Base-by-base conservation (phyloP, 768 basidiomycete genomes). In the Suillus cothurnatus region DNA sequence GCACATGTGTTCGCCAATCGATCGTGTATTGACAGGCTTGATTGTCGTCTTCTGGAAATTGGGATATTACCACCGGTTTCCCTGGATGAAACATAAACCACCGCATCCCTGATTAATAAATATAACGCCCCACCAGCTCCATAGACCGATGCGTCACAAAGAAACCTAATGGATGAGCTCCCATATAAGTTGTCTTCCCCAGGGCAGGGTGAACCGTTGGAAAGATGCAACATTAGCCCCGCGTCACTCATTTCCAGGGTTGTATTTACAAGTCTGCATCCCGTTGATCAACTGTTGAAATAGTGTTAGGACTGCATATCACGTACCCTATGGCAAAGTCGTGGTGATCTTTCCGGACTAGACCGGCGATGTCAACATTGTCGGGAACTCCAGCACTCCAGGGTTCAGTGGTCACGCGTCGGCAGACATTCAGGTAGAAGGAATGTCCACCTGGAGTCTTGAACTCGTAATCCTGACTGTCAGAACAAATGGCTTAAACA, bases 1-100 rank as follows among this genome's bases (percentile, higher is more conserved):
- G 71, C 68, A 94, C 93, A 69, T 87, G 87, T 6, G 91, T 94
- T 63, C 84, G 81, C 94, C 94, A 96, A 78, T 95, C 93, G 45
- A 96, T 77, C 64, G 91, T 85, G 73, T 89, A 95, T 15, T 87
- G 84, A 74, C 94, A 96, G n/a, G 86, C 86, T 32, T 72, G 72
- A 11, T 88, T 84, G 39, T 90, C 87, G 19, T 85, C 84, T 11
- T 79, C 79, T 9, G 87, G 86, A 28, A 94, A 84, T 58, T 90
- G 87, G 2, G 86, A 88, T 3, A 93, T 75, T 5, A 95, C 81
- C 19, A 77, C 71, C 8, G 87, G 87, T 53, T 74, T 73, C 9
- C 86, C 86, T 80, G 15, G 21, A 62, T 34, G 39, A 0, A 49
- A 56, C 65, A 39, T n/a, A 5, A 3, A 34, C 55, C 17, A 28